Evolutionary conservation across 2,329 filamentous ascomycete species (phyloP), one percentile per base, ranked within the genome.

Genomic region (Aspergillus pseudoglaucus): DNA sequence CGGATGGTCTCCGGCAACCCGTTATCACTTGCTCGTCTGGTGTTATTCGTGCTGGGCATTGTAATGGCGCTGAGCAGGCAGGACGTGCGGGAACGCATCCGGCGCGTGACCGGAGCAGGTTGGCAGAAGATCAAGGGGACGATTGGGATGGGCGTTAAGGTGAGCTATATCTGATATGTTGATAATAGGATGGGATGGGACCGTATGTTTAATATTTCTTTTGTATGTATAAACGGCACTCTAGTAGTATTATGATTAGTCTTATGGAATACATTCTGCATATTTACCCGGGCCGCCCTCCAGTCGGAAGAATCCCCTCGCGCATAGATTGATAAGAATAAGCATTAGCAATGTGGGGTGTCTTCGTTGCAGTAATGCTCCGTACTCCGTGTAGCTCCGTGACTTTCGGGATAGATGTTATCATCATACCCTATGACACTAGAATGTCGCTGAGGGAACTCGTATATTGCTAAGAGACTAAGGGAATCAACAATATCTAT

Each of bases 61-160:
- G 62, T 94, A 25, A 69, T 91, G 53, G 81, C 93, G 54, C 74
- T 96, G 50, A 85, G 87, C 49, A 79, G 87, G 59, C 79, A 81
- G 59, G 85, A 86, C 61, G 74, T 95, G 12, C 80, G 90, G 37
- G 83, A 94, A 56, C 80, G 86, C 54, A 68, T 96, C 32, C 78
- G 83, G 63, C 78, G 83, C 47, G 74, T 90, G 33, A 63, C 94
- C 39, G 80, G 79, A 35, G 75, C 78, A 23, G 83, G 82, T 8
- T 95, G 89, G 89, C 79, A 81, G 47, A 96, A 95, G 72, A 73
- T 95, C 37, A 83, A 81, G 64, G 79, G 83, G 41, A 97, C 93
- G 0, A 84, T 91, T 4, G 90, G 90, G 1, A 97, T 97, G 91
- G 93, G 91, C 2, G 87, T 94, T 54, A 97, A 96, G 74, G 90